These are phyloP conservation scores for Aspergillus flavus DNA, from an alignment of 2,329 filamentous ascomycete genomes.

Conservation along the genomic window DNA sequence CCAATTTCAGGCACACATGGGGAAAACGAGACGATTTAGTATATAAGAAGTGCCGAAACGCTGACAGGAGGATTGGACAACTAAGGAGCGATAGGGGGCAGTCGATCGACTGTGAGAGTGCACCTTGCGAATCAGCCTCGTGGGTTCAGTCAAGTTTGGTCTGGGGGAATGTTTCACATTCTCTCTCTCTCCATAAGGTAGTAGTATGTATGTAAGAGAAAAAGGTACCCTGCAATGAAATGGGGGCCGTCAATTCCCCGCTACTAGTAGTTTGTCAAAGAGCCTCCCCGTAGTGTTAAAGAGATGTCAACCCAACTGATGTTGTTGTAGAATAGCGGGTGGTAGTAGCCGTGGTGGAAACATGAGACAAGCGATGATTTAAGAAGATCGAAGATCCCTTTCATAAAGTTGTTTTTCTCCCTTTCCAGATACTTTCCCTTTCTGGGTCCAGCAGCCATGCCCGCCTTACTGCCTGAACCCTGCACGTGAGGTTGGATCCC, in stretches of 20 bases:
- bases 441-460: not conserved
- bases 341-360: too few species aligned
- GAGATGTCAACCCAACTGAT: not conserved
- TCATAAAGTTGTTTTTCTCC: not conserved
- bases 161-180: constrained; percentile 16
- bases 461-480: not conserved
- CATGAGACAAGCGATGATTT: too few species aligned
- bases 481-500: not conserved
- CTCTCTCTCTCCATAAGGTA: not conserved
- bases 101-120: constrained; percentile 2
- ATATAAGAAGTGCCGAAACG: not conserved
- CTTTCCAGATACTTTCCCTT: not conserved
- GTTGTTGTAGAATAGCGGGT: too few species aligned
- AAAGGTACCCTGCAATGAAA: not conserved
- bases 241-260: not conserved
- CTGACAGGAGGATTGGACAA: not conserved
- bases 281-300: not conserved
- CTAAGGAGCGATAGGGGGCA: not conserved
- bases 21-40: not conserved
- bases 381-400: not conserved
- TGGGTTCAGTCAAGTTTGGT: constrained; percentile 5
- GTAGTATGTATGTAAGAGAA: not conserved
- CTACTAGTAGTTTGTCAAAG: not conserved
- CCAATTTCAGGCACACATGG: not conserved
- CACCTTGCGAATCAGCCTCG: constrained; percentile 30